A percentile compares a stretch with the other conserved stretches of the same genome.
Conservation (phyloP, 805 yeast genomes). For the Groenewaldozyma salmanticensis region DNA sequence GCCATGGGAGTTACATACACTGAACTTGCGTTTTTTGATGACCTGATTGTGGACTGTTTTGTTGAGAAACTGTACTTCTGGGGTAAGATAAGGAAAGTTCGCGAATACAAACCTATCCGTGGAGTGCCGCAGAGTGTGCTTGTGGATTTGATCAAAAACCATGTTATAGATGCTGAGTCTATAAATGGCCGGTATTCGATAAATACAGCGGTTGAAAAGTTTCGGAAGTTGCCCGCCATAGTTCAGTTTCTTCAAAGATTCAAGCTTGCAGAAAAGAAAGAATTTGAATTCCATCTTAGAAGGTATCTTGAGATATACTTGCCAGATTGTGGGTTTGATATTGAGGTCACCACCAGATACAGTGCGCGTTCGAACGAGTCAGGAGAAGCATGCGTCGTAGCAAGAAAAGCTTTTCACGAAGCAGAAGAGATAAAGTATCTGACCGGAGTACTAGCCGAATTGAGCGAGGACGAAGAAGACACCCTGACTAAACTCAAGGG, state of each 20-base stretch:
- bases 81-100: conserved; percentile 23
- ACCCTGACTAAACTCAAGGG: conserved; percentile 23
- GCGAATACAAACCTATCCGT: conserved; percentile 18
- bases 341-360: conserved; percentile 36
- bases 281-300: conserved; percentile 30
- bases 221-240: conserved; percentile 22
- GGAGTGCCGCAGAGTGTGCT: conserved; percentile 14
- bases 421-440: conserved; percentile 30
- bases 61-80: conserved; percentile 23
- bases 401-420: conserved; percentile 23
- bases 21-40: conserved; percentile 23
- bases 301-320: conserved; percentile 30
- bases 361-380: conserved; percentile 18
- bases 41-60: conserved; percentile 22
- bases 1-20: conserved; percentile 15
- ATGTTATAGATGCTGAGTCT: conserved; percentile 8
- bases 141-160: conserved; percentile 9
- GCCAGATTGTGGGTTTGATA: conserved; percentile 33
- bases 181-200: background rate
- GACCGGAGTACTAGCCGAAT: conserved; percentile 30
- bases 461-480: conserved; percentile 28
- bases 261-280: conserved; percentile 18
- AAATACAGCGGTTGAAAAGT: conserved; percentile 18
- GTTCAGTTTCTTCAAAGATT: conserved; percentile 21
- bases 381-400: conserved; percentile 33